Base-by-base conservation (phyloP, 208 protist genomes). In the Wallacemonas sp. region DNA sequence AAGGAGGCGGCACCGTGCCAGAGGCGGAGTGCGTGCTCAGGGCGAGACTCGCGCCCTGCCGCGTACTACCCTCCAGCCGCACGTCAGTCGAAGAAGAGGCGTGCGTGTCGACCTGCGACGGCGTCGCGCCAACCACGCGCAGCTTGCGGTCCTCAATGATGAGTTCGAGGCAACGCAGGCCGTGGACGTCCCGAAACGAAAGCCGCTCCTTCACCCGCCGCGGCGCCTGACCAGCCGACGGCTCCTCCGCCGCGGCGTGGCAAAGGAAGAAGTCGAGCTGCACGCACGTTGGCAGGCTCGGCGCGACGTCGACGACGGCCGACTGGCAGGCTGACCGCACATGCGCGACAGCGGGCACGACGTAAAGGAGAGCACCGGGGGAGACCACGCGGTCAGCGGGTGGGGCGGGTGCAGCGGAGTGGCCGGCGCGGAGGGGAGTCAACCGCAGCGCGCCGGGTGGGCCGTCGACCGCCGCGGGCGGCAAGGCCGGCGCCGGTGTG, bases 191-290 rank as follows among this genome's bases (percentile, higher is more conserved):
- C 46, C 74, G 68, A 22, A 61, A 61, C 5, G 61, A 53, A 2
- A 83, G 17, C 0, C 66, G 52, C 30, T 79, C 66, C 0, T 66
- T 55, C 61, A 29, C 46, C 34, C 52, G 24, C 59, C 34, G 15
- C 8, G 29, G 27, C 45, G 37, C 44, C 50, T 13, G 29, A 12
- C 24, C 24, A 15, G 55, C 5, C 12, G 44, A 15, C 44, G 22
- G 9, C 44, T 46, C 52, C 3, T 63, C 39, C 3, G 13, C 22
- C 6, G 12, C 39, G 15, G 30, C 39, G 2, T 45, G 41, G 53
- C 76, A 78, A 17, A 76, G 38, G 45, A 68, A 78, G 42, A 82
- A 73, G 38, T 45, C 67, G 27, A 73, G 44, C 54, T 59, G 34
- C 1, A 78, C 12, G 50, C 30, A 32, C 13, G 50, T 27, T 5